A percentile compares a stretch with the other conserved stretches of the same genome.
Evolutionary conservation across 306 rosid species (phyloP).

Genomic region (Betula pendula): DNA sequence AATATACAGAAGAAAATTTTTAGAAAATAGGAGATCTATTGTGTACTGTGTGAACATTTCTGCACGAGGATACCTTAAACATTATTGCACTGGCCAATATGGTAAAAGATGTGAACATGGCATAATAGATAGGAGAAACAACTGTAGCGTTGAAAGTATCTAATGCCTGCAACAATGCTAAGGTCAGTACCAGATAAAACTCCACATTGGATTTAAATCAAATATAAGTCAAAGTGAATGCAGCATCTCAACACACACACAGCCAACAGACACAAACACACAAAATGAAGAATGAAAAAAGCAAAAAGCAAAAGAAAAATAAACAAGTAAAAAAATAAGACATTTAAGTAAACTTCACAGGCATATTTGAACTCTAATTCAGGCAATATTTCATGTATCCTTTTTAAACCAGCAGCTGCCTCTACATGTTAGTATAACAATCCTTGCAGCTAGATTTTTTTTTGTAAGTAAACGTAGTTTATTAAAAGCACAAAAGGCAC

Average conservation of each 20-base stretch:
- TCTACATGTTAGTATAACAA: background rate
- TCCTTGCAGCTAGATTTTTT: too few species aligned
- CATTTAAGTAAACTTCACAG: background rate
- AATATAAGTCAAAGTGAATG: conserved; percentile 5
- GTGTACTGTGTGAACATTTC: conserved; percentile 21
- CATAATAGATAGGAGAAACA: conserved; percentile 88
- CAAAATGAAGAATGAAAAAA: background rate
- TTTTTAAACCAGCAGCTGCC: background rate
- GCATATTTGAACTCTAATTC: background rate
- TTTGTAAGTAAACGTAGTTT: too few species aligned
- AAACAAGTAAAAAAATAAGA: background rate
- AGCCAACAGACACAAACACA: too few species aligned
- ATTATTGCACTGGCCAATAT: conserved; percentile 86
- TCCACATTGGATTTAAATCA: conserved; percentile 15
- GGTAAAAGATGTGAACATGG: conserved; percentile 87
- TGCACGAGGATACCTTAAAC: conserved; percentile 69
- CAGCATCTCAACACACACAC: background rate
- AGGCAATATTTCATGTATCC: background rate
- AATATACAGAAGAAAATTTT: conserved; percentile 18
- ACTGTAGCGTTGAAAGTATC: conserved; percentile 82
- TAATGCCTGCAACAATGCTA: conserved; percentile 63
- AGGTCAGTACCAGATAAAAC: conserved; percentile 12
- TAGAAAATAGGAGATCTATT: conserved; percentile 20
- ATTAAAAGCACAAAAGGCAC: too few species aligned
- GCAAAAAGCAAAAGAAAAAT: background rate